These are phyloP conservation scores for Diaporthe australafricana DNA, from an alignment of 2,329 filamentous ascomycete species.

Conservation along the genomic window DNA sequence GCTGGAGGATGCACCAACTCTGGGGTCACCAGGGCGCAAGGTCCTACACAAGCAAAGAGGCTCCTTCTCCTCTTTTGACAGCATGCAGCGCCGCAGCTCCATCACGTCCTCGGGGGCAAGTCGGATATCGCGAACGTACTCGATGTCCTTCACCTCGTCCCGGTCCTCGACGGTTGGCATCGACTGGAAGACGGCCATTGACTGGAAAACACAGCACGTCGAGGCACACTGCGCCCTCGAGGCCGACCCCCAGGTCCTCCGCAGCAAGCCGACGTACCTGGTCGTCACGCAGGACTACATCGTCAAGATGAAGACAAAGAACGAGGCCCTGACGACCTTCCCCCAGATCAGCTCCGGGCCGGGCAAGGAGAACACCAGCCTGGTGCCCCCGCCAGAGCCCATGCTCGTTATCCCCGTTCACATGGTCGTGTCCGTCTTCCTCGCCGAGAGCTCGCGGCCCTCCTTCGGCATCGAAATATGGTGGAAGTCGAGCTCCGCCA, in stretches of 20 bases:
- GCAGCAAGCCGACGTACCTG: constrained; percentile 62
- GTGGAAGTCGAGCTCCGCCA: constrained; percentile 61
- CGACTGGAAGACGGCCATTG: constrained; percentile 45
- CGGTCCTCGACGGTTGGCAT: constrained; percentile 43
- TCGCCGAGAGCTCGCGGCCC: constrained; percentile 61
- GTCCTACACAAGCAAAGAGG: constrained; percentile 34
- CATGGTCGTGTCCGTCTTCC: constrained; percentile 64
- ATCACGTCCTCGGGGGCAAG: constrained; percentile 44
- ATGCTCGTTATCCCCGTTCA: constrained; percentile 60
- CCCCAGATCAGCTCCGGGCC: constrained; percentile 51
- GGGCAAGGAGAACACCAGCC: constrained; percentile 41
- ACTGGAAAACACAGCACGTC: constrained; percentile 48
- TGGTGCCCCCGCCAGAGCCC: constrained; percentile 46
- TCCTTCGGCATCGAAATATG: constrained; percentile 67
- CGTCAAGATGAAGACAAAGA: constrained; percentile 60
- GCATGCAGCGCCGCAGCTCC: constrained; percentile 45
- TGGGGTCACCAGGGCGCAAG: constrained; percentile 27
- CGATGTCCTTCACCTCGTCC: constrained; percentile 35
- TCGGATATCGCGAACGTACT: constrained; percentile 41
- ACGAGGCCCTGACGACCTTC: constrained; percentile 61
- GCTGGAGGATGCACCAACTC: constrained; percentile 23
- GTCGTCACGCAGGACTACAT: constrained; percentile 64
- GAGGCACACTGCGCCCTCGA: constrained; percentile 59
- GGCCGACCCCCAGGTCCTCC: constrained; percentile 57
- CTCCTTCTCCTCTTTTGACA: constrained; percentile 41